Evolutionary conservation across 2,329 filamentous ascomycete genomes (phyloP).

Genomic region (Pseudomassariella vexata): DNA sequence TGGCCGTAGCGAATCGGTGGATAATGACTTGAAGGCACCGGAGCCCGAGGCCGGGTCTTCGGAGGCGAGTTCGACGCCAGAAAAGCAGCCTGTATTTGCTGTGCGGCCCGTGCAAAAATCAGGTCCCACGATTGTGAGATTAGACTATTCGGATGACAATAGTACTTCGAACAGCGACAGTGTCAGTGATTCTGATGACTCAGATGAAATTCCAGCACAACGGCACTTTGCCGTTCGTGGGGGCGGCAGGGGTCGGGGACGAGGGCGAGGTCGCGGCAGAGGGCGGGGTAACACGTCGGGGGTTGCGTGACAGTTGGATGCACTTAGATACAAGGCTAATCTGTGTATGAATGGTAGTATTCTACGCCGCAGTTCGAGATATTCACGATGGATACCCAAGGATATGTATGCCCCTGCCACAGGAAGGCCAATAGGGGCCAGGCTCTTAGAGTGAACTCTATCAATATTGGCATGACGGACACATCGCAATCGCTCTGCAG

Average conservation of each 20-base stretch:
- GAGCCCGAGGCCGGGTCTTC: neutral
- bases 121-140: constrained; percentile 27
- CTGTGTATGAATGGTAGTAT: too few species aligned
- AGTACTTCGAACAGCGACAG: constrained; percentile 7
- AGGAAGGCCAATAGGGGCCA: too few species aligned
- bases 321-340: too few species aligned
- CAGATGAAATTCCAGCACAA: constrained; percentile 9
- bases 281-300: too few species aligned
- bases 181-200: constrained; percentile 10
- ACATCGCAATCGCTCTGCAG: too few species aligned
- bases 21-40: constrained; percentile 1
- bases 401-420: too few species aligned
- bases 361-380: too few species aligned
- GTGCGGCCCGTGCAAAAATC: constrained; percentile 8
- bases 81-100: constrained; percentile 7
- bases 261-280: constrained; percentile 11
- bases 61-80: constrained; percentile 3
- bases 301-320: too few species aligned
- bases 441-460: too few species aligned
- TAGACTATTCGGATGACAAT: constrained; percentile 15
- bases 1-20: neutral
- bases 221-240: constrained; percentile 8
- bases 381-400: too few species aligned
- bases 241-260: constrained; percentile 16
- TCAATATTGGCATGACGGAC: too few species aligned